Percentiles rank a stretch among this genome's conserved stretches.
Evolutionary conservation across 768 basidiomycete species (phyloP).

Genomic region (Pleurotus sapidus): DNA sequence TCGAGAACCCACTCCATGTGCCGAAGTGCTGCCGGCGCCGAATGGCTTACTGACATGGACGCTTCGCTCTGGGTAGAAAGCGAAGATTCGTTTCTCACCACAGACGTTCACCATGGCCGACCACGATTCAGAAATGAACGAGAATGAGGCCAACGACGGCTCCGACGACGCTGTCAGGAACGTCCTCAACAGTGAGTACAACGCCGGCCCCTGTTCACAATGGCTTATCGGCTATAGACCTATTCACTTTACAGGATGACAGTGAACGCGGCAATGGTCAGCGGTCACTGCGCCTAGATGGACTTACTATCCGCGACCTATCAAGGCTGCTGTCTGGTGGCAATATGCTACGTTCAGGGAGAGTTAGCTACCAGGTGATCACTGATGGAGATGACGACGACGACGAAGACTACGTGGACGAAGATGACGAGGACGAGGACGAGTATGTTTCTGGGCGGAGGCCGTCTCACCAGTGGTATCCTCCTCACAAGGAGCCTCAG

Average conservation of each 20-base stretch:
- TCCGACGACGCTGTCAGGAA: neutral
- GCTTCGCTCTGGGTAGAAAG: neutral
- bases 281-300: neutral
- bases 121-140: constrained; percentile 22
- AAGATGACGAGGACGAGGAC: constrained; percentile 36
- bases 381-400: constrained; percentile 30
- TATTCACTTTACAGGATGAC: neutral
- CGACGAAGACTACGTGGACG: constrained; percentile 21
- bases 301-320: neutral
- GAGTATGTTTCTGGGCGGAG: constrained; percentile 33
- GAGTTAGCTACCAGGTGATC: constrained; percentile 9
- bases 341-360: neutral
- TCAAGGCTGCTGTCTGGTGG: neutral
- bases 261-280: neutral
- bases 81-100: neutral
- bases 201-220: too few relatives aligned
- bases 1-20: neutral
- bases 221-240: too few relatives aligned
- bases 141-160: constrained; percentile 16
- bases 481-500: constrained; percentile 54
- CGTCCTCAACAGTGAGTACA: neutral
- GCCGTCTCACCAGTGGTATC: constrained; percentile 31
- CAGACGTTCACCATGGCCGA: constrained; percentile 14
- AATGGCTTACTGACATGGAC: neutral
- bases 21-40: neutral